Conservation (phyloP, 2,329 filamentous ascomycete species). For the Zelopaecilomyces penicillatus region DNA sequence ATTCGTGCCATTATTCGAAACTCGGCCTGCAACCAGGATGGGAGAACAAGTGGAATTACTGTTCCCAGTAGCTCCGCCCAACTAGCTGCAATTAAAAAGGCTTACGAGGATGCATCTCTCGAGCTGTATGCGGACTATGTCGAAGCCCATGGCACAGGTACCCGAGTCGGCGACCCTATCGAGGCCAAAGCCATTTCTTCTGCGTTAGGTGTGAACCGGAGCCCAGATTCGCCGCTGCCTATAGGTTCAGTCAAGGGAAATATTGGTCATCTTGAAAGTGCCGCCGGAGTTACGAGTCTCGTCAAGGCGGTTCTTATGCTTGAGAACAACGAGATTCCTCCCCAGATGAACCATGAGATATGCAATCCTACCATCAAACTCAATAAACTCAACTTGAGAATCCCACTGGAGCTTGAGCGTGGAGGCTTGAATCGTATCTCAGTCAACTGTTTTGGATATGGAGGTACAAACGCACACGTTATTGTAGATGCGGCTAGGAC, state of each 20-base stretch:
- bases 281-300: slow-evolving; percentile 10
- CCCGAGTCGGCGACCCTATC: slow-evolving; percentile 8
- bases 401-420: slow-evolving; percentile 16
- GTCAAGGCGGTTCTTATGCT: slow-evolving; percentile 11
- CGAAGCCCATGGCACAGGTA: slow-evolving; percentile 17
- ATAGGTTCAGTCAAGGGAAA: slow-evolving; percentile 18
- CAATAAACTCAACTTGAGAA: slow-evolving; percentile 3
- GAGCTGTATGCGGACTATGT: slow-evolving; percentile 16
- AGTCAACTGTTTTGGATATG: slow-evolving; percentile 41
- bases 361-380: slow-evolving; percentile 8
- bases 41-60: slow-evolving; percentile 32
- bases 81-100: slow-evolving; percentile 19
- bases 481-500: slow-evolving; percentile 26
- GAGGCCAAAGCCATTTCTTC: slow-evolving; percentile 10
- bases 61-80: slow-evolving; percentile 28
- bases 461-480: slow-evolving; percentile 37
- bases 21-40: slow-evolving; percentile 27
- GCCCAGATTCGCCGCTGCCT: neutral
- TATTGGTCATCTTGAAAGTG: slow-evolving; percentile 16
- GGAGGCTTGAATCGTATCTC: slow-evolving; percentile 29
- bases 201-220: slow-evolving; percentile 7
- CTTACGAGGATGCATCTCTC: slow-evolving; percentile 19
- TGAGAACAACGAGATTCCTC: slow-evolving; percentile 10
- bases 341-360: slow-evolving; percentile 8
- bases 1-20: slow-evolving; percentile 29